phyloP scores from a whole-genome alignment of 2,329 filamentous ascomycete genomes.

The Aspergillus ibericus region DNA sequence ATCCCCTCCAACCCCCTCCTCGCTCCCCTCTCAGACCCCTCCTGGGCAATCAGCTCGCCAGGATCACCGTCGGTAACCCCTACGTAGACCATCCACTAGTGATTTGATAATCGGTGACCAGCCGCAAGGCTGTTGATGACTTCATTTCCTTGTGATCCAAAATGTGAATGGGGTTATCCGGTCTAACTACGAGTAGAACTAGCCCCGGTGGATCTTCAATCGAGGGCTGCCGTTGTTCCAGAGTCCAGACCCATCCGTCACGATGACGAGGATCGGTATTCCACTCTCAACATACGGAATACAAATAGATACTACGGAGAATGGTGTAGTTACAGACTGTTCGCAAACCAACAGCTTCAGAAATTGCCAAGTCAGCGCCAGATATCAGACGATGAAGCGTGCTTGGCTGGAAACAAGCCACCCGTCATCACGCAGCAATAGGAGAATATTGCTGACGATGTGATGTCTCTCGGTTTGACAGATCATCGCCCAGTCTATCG shows the following conservation, averaged over 20 bases:
- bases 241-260: slow-evolving; percentile 7
- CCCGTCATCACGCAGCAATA: slow-evolving; percentile 19
- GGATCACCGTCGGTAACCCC: neutral
- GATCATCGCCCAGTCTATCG: slow-evolving; percentile 15
- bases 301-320: neutral
- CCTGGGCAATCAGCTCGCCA: neutral
- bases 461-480: slow-evolving; percentile 19
- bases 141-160: neutral
- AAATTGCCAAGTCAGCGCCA: slow-evolving; percentile 1
- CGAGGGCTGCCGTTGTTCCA: slow-evolving; percentile 19
- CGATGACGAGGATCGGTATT: slow-evolving; percentile 6
- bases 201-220: slow-evolving; percentile 14
- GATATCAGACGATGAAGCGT: neutral
- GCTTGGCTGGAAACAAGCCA: slow-evolving; percentile 15
- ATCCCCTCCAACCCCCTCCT: neutral
- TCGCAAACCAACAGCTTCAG: neutral
- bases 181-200: slow-evolving; percentile 2
- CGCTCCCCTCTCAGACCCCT: neutral
- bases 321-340: neutral
- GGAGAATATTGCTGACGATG: slow-evolving; percentile 16
- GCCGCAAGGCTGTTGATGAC: neutral
- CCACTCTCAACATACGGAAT: neutral
- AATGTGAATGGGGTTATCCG: neutral
- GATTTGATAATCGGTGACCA: slow-evolving; percentile 7
- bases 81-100: slow-evolving; percentile 1